Percentiles rank a stretch among this genome's conserved stretches.
These are phyloP conservation scores for Hirschfeldia incana DNA, from an alignment of 345 rosid genomes.

Conservation along the genomic window DNA sequence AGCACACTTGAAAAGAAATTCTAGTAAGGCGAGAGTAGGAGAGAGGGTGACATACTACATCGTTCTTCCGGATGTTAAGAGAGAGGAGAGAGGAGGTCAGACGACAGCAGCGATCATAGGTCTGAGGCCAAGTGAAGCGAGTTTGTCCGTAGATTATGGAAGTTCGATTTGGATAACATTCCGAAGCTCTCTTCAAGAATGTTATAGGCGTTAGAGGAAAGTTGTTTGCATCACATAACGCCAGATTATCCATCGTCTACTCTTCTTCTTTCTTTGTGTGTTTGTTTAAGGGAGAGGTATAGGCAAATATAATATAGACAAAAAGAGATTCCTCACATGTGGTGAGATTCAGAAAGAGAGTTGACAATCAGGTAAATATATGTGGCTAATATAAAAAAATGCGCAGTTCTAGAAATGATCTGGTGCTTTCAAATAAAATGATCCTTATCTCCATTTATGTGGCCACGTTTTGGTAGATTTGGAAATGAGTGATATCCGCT, in stretches of 20 bases:
- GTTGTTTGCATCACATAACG: slow-evolving; percentile 57
- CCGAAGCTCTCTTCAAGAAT: slow-evolving; percentile 70
- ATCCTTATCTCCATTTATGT: neutral
- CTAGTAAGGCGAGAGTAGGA: neutral
- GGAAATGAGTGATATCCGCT: neutral
- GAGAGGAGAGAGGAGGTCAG: slow-evolving; percentile 66
- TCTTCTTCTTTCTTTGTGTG: neutral
- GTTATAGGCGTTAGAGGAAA: slow-evolving; percentile 64
- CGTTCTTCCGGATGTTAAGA: slow-evolving; percentile 56
- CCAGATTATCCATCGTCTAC: slow-evolving; percentile 51
- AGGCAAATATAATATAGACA: neutral
- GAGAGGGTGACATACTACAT: slow-evolving; percentile 45
- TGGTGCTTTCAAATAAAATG: neutral
- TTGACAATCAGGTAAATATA: neutral
- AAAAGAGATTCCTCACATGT: neutral
- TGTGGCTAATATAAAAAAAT: neutral
- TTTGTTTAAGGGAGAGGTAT: neutral
- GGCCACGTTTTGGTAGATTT: neutral
- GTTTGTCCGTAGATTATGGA: slow-evolving; percentile 57
- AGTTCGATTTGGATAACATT: slow-evolving; percentile 51
- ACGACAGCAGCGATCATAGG: slow-evolving; percentile 60
- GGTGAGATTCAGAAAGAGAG: neutral
- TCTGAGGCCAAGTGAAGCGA: slow-evolving; percentile 65
- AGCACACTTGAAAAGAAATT: neutral
- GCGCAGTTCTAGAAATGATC: neutral